Evolutionary conservation across 2,329 filamentous ascomycete species (phyloP).

Genomic region (Pyricularia sp.): DNA sequence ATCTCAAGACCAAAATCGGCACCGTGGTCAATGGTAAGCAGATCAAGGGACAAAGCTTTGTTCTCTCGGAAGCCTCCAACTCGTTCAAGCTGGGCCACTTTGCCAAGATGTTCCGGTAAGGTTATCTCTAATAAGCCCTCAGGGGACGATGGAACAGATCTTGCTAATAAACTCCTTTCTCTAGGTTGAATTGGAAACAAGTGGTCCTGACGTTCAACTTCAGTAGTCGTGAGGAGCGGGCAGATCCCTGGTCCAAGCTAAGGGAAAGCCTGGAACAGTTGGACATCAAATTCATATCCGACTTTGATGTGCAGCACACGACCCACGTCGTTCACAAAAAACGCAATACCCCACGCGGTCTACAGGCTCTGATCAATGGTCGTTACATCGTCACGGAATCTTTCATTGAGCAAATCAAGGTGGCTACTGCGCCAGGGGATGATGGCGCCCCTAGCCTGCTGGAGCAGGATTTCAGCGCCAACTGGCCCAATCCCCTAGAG

Average conservation of each 20-base stretch:
- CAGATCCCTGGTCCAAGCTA: constrained; percentile 48
- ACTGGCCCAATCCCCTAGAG: constrained; percentile 64
- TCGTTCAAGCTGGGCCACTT: constrained; percentile 62
- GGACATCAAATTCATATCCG: constrained; percentile 74
- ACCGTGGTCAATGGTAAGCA: constrained; percentile 63
- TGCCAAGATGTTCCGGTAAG: constrained; percentile 39
- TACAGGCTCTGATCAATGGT: constrained; percentile 76
- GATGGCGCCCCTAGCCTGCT: constrained; percentile 37
- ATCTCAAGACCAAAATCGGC: constrained; percentile 73
- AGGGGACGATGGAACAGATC: not conserved
- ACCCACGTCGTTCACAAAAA: constrained; percentile 85
- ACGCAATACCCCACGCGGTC: constrained; percentile 74
- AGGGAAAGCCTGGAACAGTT: constrained; percentile 60
- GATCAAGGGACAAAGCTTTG: constrained; percentile 48
- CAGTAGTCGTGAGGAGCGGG: constrained; percentile 55
- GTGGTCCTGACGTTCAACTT: constrained; percentile 73
- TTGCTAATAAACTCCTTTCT: not conserved
- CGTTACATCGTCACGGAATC: constrained; percentile 61
- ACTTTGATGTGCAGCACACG: constrained; percentile 57
- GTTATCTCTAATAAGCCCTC: constrained; percentile 12
- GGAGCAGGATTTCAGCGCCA: constrained; percentile 64
- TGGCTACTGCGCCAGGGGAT: constrained; percentile 35
- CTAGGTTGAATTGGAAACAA: constrained; percentile 65
- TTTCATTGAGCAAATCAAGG: constrained; percentile 61
- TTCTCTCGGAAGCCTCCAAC: constrained; percentile 44